Percentiles rank a stretch among this genome's conserved stretches.
These are phyloP conservation scores for Cyclospora cayetanensis DNA, from an alignment of 169 alveolate genomes.

Conservation along the genomic window DNA sequence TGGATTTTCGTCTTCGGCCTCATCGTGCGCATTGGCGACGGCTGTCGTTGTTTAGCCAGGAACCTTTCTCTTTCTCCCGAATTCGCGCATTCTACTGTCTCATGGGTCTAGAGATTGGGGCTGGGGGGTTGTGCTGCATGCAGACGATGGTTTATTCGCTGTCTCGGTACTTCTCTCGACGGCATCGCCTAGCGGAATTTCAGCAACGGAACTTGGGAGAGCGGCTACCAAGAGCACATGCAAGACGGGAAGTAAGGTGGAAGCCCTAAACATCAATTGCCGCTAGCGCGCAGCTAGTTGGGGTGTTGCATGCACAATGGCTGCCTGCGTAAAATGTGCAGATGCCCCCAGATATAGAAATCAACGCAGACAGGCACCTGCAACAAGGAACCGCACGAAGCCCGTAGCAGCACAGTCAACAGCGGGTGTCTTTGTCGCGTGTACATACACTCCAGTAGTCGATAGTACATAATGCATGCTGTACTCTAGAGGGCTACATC, in stretches of 20 bases:
- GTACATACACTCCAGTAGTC: no score
- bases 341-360: no score
- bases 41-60: slow-evolving; percentile 33
- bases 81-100: no score
- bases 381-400: no score
- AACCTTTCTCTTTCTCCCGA: no score
- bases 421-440: no score
- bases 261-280: slow-evolving; percentile 17
- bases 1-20: slow-evolving; percentile 62
- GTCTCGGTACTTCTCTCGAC: slow-evolving; percentile 22
- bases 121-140: background rate
- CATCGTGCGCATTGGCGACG: slow-evolving; percentile 24
- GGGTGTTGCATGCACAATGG: background rate
- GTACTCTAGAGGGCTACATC: no score
- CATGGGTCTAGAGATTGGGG: slow-evolving; percentile 13
- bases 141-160: slow-evolving; percentile 47
- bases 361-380: no score
- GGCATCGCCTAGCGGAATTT: background rate
- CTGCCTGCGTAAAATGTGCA: background rate
- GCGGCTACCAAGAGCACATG: background rate
- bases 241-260: background rate
- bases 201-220: background rate
- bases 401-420: no score
- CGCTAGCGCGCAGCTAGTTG: background rate
- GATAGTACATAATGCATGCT: no score